A percentile compares a stretch with the other conserved stretches of the same genome.
Conservation (phyloP, 371 early-diverging fungal genomes). For the Dichotomocladium elegans region DNA sequence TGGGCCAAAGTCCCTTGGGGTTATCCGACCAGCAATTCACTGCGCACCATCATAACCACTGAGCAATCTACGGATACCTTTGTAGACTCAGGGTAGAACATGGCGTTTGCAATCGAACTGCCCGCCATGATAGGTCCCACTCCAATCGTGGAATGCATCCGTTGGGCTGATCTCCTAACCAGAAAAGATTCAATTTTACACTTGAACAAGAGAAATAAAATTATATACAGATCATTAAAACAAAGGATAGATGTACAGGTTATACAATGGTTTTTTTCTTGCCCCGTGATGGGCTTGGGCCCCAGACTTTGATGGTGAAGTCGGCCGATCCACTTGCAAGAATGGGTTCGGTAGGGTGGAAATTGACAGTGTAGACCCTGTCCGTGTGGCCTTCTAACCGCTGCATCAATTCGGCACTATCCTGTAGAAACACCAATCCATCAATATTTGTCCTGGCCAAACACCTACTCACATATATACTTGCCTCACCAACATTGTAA, state of each 20-base stretch:
- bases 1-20: too few relatives aligned
- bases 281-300: slow-evolving; percentile 42
- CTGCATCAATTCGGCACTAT: slow-evolving; percentile 70
- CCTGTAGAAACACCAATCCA: slow-evolving; percentile 31
- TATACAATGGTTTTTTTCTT: slow-evolving; percentile 45
- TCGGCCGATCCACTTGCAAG: slow-evolving; percentile 84
- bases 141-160: too few relatives aligned
- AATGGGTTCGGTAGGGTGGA: slow-evolving; percentile 80
- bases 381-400: slow-evolving; percentile 84
- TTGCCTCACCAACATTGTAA: slow-evolving; percentile 71
- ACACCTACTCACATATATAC: neutral
- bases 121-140: too few relatives aligned
- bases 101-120: too few relatives aligned
- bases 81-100: too few relatives aligned
- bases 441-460: neutral
- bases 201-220: neutral
- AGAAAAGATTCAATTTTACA: too few relatives aligned
- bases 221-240: neutral
- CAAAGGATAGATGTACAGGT: neutral
- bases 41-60: too few relatives aligned
- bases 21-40: too few relatives aligned
- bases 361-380: slow-evolving; percentile 80
- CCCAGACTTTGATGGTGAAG: slow-evolving; percentile 81
- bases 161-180: too few relatives aligned
- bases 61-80: too few relatives aligned